These are phyloP conservation scores for Leptographium flavum DNA, from an alignment of 2,329 filamentous ascomycete species.

Conservation along the genomic window DNA sequence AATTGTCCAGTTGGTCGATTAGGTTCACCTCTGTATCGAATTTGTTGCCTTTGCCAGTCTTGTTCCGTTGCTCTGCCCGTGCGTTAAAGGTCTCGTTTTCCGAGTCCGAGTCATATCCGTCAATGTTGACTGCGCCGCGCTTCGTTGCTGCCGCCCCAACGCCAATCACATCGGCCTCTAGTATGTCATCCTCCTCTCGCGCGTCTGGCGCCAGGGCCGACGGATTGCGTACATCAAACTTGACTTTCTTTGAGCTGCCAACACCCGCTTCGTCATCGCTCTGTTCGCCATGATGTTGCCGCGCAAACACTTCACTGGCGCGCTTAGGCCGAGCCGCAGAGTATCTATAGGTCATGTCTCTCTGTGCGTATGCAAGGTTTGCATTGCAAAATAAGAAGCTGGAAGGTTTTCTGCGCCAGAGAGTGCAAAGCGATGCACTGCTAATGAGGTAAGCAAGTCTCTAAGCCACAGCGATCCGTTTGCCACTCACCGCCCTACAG, in stretches of 20 bases:
- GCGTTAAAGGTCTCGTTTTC: conserved; percentile 78
- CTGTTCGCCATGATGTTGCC: conserved; percentile 49
- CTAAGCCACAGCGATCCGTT: not conserved
- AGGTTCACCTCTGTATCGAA: conserved; percentile 28
- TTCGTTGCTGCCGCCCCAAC: conserved; percentile 61
- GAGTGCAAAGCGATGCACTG: too few relatives aligned
- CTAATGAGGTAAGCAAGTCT: not conserved
- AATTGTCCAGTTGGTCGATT: conserved; percentile 38
- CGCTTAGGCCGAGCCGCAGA: conserved; percentile 68
- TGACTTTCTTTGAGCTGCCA: conserved; percentile 54
- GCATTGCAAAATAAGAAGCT: too few relatives aligned
- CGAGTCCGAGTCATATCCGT: conserved; percentile 93
- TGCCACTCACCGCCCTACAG: conserved; percentile 1
- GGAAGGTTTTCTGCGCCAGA: too few relatives aligned
- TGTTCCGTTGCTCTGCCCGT: conserved; percentile 46
- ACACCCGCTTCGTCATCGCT: conserved; percentile 30
- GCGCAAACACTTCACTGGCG: conserved; percentile 66
- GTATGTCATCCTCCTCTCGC: conserved; percentile 54
- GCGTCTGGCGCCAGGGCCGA: conserved; percentile 79
- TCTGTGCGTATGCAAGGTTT: not conserved
- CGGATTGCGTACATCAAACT: conserved; percentile 90
- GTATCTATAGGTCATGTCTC: conserved; percentile 39
- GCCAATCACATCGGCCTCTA: conserved; percentile 89
- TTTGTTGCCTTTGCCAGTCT: conserved; percentile 7
- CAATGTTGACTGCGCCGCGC: conserved; percentile 87